Evolutionary conservation across 345 rosid genomes (phyloP).

Genomic region (Gossypium raimondii): DNA sequence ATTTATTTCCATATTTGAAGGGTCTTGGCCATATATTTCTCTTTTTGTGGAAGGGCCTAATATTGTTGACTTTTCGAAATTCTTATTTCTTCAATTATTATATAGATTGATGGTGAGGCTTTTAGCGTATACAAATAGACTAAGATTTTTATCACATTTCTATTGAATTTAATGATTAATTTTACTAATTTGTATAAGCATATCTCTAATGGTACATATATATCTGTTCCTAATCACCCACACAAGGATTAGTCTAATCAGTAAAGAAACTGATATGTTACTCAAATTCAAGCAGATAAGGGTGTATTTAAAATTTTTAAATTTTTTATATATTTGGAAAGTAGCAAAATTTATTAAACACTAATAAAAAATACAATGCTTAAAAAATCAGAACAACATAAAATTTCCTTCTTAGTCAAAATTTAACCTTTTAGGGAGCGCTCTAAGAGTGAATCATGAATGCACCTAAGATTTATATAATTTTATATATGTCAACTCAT

Average conservation of each 20-base stretch:
- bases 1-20: conserved; percentile 10
- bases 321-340: background rate
- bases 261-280: background rate
- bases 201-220: background rate
- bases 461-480: background rate
- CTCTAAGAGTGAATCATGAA: background rate
- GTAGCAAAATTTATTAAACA: too few species aligned
- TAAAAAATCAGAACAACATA: background rate
- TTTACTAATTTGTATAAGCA: background rate
- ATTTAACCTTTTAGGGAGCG: background rate
- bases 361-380: too few species aligned
- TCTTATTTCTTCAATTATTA: background rate
- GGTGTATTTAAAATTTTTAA: background rate
- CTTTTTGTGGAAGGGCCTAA: conserved; percentile 3
- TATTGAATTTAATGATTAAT: background rate
- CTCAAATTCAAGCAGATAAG: background rate
- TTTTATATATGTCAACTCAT: background rate
- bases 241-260: background rate
- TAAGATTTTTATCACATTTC: background rate
- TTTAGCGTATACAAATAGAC: background rate
- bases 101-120: background rate
- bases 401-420: background rate
- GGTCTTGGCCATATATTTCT: background rate
- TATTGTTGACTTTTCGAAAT: conserved; percentile 3
- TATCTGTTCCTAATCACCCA: background rate